Percentiles rank a stretch among this genome's conserved stretches.
Conservation (phyloP, 805 yeast species). For the Ogataea thermomethanolica region DNA sequence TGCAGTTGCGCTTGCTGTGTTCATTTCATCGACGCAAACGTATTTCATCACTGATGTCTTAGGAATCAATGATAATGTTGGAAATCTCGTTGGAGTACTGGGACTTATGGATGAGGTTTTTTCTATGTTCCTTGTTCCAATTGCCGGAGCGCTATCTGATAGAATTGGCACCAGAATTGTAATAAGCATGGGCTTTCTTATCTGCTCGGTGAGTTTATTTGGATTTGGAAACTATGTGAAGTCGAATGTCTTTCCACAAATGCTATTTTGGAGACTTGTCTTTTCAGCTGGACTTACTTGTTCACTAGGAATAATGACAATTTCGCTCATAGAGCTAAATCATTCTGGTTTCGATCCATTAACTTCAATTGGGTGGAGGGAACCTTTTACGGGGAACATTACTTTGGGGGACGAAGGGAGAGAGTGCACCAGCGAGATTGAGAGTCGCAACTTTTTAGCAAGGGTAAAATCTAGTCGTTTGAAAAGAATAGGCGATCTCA, state of each 20-base stretch:
- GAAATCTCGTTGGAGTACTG: conserved; percentile 45
- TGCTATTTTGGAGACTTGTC: conserved; percentile 47
- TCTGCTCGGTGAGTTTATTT: conserved; percentile 44
- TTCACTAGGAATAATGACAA: conserved; percentile 43
- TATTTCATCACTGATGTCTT: conserved; percentile 33
- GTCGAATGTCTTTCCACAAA: conserved; percentile 43
- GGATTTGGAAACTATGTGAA: conserved; percentile 46
- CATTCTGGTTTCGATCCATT: conserved; percentile 39
- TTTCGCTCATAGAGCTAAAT: conserved; percentile 45
- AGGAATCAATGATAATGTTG: conserved; percentile 31
- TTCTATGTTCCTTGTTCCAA: conserved; percentile 51
- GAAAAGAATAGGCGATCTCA: conserved; percentile 19
- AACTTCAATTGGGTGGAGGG: background rate
- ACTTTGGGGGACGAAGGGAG: background rate
- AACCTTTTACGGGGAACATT: background rate
- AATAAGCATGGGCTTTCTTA: conserved; percentile 44
- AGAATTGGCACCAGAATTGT: conserved; percentile 57
- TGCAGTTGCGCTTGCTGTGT: conserved; percentile 28
- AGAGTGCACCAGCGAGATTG: background rate
- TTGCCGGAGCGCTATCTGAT: conserved; percentile 62
- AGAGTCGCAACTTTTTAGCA: background rate
- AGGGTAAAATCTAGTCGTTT: conserved; percentile 4
- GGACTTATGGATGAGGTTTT: conserved; percentile 60
- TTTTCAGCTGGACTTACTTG: conserved; percentile 61
- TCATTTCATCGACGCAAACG: conserved; percentile 30